Evolutionary conservation across 176 grass and related monocot genomes (phyloP).

Genomic region (Triticum dicoccoides): DNA sequence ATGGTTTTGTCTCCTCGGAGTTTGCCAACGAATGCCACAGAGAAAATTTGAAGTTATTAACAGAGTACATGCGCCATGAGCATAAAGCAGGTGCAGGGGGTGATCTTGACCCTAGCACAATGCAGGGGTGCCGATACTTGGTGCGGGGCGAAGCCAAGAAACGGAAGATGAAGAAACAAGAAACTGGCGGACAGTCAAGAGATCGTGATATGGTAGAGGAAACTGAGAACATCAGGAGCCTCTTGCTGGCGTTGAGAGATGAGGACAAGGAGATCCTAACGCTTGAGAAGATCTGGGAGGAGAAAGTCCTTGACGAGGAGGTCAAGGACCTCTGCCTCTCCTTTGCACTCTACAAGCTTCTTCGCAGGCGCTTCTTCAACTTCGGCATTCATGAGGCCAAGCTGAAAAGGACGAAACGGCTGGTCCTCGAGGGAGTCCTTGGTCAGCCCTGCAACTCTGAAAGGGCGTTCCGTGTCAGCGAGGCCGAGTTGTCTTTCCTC

Average conservation of each 20-base stretch:
- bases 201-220: not conserved
- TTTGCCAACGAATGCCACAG: too few relatives aligned
- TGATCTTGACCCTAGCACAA: not conserved
- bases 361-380: constrained; percentile 3
- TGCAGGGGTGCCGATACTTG: constrained; percentile 3
- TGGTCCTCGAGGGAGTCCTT: not conserved
- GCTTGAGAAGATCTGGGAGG: constrained; percentile 16
- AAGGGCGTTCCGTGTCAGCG: not conserved
- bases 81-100: not conserved
- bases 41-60: not conserved
- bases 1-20: not conserved
- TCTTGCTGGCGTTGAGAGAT: not conserved
- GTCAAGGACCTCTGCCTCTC: not conserved
- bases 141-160: not conserved
- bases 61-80: constrained; percentile 17
- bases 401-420: not conserved
- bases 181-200: not conserved
- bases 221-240: not conserved
- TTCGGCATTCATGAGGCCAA: not conserved
- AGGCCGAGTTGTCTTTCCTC: constrained; percentile 19
- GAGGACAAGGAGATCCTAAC: not conserved
- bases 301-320: not conserved
- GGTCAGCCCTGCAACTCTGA: not conserved
- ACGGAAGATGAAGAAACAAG: not conserved
- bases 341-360: constrained; percentile 9